A percentile compares a stretch with the other conserved stretches of the same genome.
These are phyloP conservation scores for Abrus precatorius DNA, from an alignment of 306 rosid species.

Conservation along the genomic window DNA sequence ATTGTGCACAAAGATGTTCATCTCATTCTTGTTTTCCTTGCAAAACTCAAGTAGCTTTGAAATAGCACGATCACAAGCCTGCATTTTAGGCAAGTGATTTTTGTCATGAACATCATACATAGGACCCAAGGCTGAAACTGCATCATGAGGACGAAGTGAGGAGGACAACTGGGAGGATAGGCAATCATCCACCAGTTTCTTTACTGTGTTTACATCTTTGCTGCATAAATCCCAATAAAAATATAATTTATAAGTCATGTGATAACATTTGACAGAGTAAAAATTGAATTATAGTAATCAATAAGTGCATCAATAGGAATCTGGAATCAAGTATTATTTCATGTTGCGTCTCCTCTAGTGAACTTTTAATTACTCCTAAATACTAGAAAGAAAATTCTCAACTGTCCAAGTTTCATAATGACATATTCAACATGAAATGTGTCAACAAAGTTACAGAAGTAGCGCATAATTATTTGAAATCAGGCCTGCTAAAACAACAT, in stretches of 20 bases:
- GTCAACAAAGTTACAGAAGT: constrained; percentile 21
- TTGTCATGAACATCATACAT: constrained; percentile 98
- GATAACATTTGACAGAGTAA: constrained; percentile 10
- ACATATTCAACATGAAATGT: not conserved
- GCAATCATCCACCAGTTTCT: constrained; percentile 94
- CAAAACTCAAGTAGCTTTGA: constrained; percentile 79
- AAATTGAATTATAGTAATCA: constrained; percentile 20
- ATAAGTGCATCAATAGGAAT: constrained; percentile 27
- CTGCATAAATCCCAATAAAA: constrained; percentile 63
- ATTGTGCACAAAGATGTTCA: constrained; percentile 79
- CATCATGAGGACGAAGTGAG: constrained; percentile 98
- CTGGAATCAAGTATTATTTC: constrained; percentile 18
- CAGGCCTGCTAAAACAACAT: constrained; percentile 11
- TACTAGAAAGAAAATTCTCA: constrained; percentile 32
- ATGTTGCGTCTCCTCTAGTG: constrained; percentile 20
- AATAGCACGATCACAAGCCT: constrained; percentile 78
- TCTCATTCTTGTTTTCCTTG: constrained; percentile 85
- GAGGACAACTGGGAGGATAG: constrained; percentile 85
- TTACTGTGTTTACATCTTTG: constrained; percentile 94
- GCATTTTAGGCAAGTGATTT: constrained; percentile 88
- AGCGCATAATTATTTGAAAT: not conserved
- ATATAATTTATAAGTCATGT: constrained; percentile 10
- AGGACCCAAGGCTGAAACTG: constrained; percentile 98
- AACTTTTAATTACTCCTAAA: constrained; percentile 26
- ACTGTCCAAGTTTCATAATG: constrained; percentile 12